Base-by-base conservation (phyloP, 2,329 filamentous ascomycete species). In the Aspergillus uvarum region DNA sequence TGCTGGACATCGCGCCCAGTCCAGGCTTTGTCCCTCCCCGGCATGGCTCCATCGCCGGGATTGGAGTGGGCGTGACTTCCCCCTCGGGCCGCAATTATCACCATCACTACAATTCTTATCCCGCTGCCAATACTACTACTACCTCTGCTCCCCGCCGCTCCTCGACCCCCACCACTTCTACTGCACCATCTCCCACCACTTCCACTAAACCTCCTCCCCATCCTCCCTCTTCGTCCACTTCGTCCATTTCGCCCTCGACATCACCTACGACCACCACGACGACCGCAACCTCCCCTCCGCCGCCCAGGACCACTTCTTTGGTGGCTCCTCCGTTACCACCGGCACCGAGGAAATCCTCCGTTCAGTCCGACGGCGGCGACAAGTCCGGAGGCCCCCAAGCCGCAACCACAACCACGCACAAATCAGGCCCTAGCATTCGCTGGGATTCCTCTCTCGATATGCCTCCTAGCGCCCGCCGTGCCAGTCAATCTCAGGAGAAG, bases 1-100 rank as follows among this genome's bases (percentile, higher is more conserved):
- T 90, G 83, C 79, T 89, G 19, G 85, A 87, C 70, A 80, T 87
- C 68, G 79, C 82, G 70, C 80, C 83, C 59, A 80, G 82, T 70
- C 80, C 83, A 59, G 80, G 70, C 56, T 64, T 69, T 44, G 67
- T 70, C 8, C 67, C 65, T 35, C 66, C 65, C 55, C 72, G 72
- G 62, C 73, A 72, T 69, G 71, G 70, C 61, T 79, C 76, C 54
- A 75, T 76, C 62, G 75, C 74, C 58, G 75, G 77, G 44, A 71
- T 71, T 60, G 72, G 73, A 44, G 68, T 71, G 38, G 74, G 74
- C 59, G 70, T 74, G 57, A 72, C 71, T 58, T 65, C 71, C 54
- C 68, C 73, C 51, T 67, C 70, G 42, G 65, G 59, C 60, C 63
- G 64, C 63, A 65, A 60, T 60, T 67, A 58, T 56, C 62, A 67